A percentile compares a stretch with the other conserved stretches of the same genome.
Conservation (phyloP, 371 early-diverging fungal species). For the Zopfochytrium polystomum region DNA sequence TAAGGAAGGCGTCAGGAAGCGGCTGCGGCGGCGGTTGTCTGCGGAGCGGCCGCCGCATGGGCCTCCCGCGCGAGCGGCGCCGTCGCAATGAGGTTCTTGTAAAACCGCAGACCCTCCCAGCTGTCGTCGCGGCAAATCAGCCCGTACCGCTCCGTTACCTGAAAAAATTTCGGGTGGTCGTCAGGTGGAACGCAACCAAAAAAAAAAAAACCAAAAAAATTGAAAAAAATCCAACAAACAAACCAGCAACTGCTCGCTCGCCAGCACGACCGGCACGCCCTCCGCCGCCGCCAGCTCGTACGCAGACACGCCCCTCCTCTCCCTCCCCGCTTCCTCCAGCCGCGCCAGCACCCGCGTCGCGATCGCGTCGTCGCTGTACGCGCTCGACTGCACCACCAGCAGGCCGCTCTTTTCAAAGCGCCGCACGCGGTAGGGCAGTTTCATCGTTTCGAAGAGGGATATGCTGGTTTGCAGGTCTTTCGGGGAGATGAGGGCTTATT, state of each 20-base stretch:
- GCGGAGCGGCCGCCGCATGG: too few species aligned
- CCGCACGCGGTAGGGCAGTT: constrained; percentile 70
- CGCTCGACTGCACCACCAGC: constrained; percentile 64
- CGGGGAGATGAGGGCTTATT: constrained; percentile 76
- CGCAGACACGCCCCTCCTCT: constrained; percentile 50
- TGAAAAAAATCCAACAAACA: constrained; percentile 9
- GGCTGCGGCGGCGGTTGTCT: too few species aligned
- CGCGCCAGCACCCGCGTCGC: constrained; percentile 56
- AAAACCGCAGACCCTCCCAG: constrained; percentile 76
- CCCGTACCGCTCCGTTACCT: constrained; percentile 76
- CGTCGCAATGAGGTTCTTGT: constrained; percentile 61
- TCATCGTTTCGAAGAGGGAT: constrained; percentile 58
- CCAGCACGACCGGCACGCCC: constrained; percentile 36
- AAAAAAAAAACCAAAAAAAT: background rate
- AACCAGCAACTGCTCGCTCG: constrained; percentile 73
- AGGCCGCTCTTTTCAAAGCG: constrained; percentile 77
- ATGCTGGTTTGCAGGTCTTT: constrained; percentile 78
- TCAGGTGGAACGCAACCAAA: too few species aligned
- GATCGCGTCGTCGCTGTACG: constrained; percentile 69
- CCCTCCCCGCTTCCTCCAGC: constrained; percentile 37
- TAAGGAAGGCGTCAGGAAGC: too few species aligned
- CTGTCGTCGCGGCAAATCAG: constrained; percentile 83
- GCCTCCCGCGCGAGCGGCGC: too few species aligned
- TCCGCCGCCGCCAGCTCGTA: constrained; percentile 66
- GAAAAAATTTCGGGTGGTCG: constrained; percentile 9